Percentiles rank a stretch among this genome's conserved stretches.
Evolutionary conservation across 2,329 filamentous ascomycete genomes (phyloP).

Genomic region (Pseudogymnoascus sp.): DNA sequence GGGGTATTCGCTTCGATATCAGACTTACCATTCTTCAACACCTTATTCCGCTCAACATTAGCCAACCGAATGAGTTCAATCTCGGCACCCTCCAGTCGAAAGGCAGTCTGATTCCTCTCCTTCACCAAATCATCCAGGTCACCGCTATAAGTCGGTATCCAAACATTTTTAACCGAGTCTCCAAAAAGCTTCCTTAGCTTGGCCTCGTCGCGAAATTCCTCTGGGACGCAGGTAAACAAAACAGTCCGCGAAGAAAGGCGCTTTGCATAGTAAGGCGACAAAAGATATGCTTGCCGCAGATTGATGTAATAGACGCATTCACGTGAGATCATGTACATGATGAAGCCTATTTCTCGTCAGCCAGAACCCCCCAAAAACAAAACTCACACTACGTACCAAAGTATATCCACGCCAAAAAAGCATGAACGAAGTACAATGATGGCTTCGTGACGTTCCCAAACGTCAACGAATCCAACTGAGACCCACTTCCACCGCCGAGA

Average conservation of each 20-base stretch:
- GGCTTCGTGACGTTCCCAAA: slow-evolving; percentile 49
- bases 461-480: slow-evolving; percentile 52
- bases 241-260: slow-evolving; percentile 62
- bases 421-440: slow-evolving; percentile 53
- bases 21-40: slow-evolving; percentile 42
- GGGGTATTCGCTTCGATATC: slow-evolving; percentile 21
- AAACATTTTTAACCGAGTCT: slow-evolving; percentile 54
- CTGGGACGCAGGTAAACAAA: slow-evolving; percentile 58
- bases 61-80: slow-evolving; percentile 54
- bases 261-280: slow-evolving; percentile 58
- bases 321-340: slow-evolving; percentile 59
- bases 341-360: slow-evolving; percentile 35
- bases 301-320: slow-evolving; percentile 64
- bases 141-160: slow-evolving; percentile 53
- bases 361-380: neutral
- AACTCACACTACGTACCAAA: slow-evolving; percentile 32
- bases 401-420: slow-evolving; percentile 55
- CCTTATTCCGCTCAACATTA: slow-evolving; percentile 48
- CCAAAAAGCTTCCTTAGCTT: slow-evolving; percentile 56
- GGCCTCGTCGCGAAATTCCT: slow-evolving; percentile 49
- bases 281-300: slow-evolving; percentile 59
- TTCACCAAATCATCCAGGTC: slow-evolving; percentile 54
- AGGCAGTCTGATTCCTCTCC: slow-evolving; percentile 49
- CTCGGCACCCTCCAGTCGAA: slow-evolving; percentile 58
- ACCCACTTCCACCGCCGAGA: slow-evolving; percentile 47